Evolutionary conservation across 352 stramenopile species (phyloP), one percentile per base, ranked within the genome.

Genomic region (Phytophthora cajani): DNA sequence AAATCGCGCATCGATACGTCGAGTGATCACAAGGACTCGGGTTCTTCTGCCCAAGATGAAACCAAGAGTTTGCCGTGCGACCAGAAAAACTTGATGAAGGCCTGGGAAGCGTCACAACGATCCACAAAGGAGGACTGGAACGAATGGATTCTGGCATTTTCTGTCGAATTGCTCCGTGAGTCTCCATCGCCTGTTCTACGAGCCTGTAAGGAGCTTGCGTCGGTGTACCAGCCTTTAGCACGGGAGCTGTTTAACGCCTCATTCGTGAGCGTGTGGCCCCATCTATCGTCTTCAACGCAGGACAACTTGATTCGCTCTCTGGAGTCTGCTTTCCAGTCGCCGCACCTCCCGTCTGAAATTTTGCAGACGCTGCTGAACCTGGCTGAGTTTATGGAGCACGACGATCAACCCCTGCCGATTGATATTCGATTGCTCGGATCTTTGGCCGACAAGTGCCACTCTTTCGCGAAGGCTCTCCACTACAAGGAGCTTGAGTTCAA

Each of bases 351-450:
- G n/a, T 96, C 97, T 17, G 98, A 99, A 78, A 99, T 99, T 40
- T 70, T 99, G 10, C 97, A 99, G 75, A 96, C 93, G 33, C 84
- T 99, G 33, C 78, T 99, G 12, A 99, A 99, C 72, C 83, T 99
- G 16, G 97, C 97, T 6, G 98, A 99, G 85, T 99, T 99, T 61
- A 99, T 99, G 97, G 98, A 99, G 80, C 97, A 99, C 64, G 97
- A 99, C 67, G 97, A 99, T 61, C 89, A 98, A 75, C 87, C 88
- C 16, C 77, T 99, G 44, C 97, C 98, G 14, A 99, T 99, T 67
- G 96, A 99, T 71, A 99, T 99, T 71, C 89, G 93, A 1, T 80
- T 98, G 21, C 85, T 99, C 4, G 97, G 97, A 5, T 95, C 98
- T 58, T 84, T 99, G 17, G 98, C 98, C 5, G 85, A 99, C 63